Evolutionary conservation across 108 stramenopile genomes (phyloP).

Genomic region (Cyclotella atomus): DNA sequence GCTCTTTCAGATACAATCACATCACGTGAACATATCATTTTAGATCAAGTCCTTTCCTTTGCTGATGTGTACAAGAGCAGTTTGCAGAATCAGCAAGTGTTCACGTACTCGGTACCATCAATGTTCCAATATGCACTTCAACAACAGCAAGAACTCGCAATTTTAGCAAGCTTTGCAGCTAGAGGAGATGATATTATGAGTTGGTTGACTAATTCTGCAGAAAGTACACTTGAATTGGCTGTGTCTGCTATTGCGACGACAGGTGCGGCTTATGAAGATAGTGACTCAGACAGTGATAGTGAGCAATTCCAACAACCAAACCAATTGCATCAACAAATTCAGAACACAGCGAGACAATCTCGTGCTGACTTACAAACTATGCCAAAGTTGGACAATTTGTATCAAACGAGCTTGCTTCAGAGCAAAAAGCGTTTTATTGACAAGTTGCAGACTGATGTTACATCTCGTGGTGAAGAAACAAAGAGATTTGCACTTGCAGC

Average conservation of each 20-base stretch:
- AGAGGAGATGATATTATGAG: slow-evolving; percentile 34
- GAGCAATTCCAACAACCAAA: too few relatives aligned
- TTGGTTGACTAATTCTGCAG: slow-evolving; percentile 9
- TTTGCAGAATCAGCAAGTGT: not conserved
- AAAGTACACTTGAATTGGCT: not conserved
- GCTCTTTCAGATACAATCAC: slow-evolving; percentile 29
- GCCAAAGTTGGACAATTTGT: slow-evolving; percentile 64
- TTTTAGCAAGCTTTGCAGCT: slow-evolving; percentile 37
- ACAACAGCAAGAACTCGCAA: slow-evolving; percentile 39
- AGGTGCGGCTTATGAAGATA: slow-evolving; percentile 47
- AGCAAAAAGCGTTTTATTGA: slow-evolving; percentile 25
- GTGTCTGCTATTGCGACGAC: slow-evolving; percentile 14
- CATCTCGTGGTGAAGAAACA: slow-evolving; percentile 14
- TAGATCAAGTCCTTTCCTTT: slow-evolving; percentile 19
- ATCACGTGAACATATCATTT: slow-evolving; percentile 25
- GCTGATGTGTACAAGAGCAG: slow-evolving; percentile 3
- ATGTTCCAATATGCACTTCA: slow-evolving; percentile 43
- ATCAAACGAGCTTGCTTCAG: slow-evolving; percentile 46
- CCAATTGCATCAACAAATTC: slow-evolving; percentile 18
- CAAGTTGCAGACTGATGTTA: not conserved
- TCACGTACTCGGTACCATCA: slow-evolving; percentile 26
- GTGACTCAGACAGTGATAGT: slow-evolving; percentile 55
- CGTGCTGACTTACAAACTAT: slow-evolving; percentile 67
- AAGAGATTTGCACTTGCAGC: slow-evolving; percentile 36
- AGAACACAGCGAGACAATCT: slow-evolving; percentile 38